A percentile compares a stretch with the other conserved stretches of the same genome.
These are phyloP conservation scores for Gossypium longicalyx DNA, from an alignment of 345 rosid genomes.

Conservation along the genomic window DNA sequence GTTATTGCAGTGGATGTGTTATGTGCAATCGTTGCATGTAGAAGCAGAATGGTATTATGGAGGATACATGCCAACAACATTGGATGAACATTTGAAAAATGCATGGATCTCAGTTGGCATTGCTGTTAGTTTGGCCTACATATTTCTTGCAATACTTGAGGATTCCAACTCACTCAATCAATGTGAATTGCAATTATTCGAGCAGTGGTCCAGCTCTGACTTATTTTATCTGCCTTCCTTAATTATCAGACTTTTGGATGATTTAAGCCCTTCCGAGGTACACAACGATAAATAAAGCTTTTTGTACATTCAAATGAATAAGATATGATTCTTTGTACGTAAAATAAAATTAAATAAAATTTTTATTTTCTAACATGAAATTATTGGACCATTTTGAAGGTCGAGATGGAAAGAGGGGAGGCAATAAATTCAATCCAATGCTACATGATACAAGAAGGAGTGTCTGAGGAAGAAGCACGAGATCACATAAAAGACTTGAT, in stretches of 20 bases:
- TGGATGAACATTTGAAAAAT: background rate
- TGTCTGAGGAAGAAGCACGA: slow-evolving; percentile 21
- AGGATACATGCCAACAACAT: slow-evolving; percentile 12
- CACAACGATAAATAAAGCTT: too few species aligned
- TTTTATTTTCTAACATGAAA: background rate
- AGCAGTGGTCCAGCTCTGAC: background rate
- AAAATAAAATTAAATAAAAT: too few species aligned
- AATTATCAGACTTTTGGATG: background rate
- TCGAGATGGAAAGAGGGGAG: slow-evolving; percentile 20
- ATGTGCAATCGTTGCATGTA: background rate
- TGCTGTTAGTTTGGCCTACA: background rate
- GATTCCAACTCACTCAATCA: background rate
- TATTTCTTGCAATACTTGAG: background rate
- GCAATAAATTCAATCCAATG: slow-evolving; percentile 2
- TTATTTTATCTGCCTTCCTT: background rate
- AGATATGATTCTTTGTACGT: too few species aligned
- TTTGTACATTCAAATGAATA: too few species aligned
- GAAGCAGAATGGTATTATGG: slow-evolving; percentile 4
- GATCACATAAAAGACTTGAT: slow-evolving; percentile 4
- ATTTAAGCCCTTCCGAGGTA: slow-evolving; percentile 9
- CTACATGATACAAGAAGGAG: slow-evolving; percentile 2
- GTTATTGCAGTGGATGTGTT: background rate
- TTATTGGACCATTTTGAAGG: background rate
- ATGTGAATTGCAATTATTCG: background rate
- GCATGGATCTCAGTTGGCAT: background rate